Percentiles rank a stretch among this genome's conserved stretches.
Evolutionary conservation across 306 rosid genomes (phyloP).

Genomic region (Cicer chorassanicum): DNA sequence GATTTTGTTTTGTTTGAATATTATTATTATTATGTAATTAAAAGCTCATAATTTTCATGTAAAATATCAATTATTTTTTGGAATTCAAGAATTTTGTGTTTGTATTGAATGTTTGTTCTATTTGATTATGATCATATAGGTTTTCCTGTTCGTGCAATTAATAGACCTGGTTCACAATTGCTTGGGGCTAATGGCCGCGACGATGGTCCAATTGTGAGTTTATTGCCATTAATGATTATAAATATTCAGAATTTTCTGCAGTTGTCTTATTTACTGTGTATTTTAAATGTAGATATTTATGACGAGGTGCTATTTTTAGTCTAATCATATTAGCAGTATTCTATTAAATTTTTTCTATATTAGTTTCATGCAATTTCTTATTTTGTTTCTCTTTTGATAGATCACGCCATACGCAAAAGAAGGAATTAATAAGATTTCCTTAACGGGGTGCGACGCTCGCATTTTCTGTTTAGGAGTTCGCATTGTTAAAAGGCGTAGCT

Average conservation of each 20-base stretch:
- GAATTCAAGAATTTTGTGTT: conserved; percentile 18
- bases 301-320: conserved; percentile 17
- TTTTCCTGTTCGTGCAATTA: conserved; percentile 83
- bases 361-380: conserved; percentile 34
- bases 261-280: not conserved
- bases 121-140: conserved; percentile 53
- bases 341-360: conserved; percentile 19
- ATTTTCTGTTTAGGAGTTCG: conserved; percentile 93
- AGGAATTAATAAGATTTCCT: conserved; percentile 83
- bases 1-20: no score
- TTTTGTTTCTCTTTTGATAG: conserved; percentile 59
- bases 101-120: conserved; percentile 20
- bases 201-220: conserved; percentile 92
- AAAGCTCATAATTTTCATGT: conserved; percentile 12
- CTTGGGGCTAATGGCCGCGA: conserved; percentile 98
- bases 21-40: not conserved
- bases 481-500: conserved; percentile 74
- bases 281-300: conserved; percentile 30
- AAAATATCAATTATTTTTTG: not conserved
- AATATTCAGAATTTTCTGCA: conserved; percentile 11
- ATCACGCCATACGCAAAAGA: conserved; percentile 79
- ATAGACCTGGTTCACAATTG: conserved; percentile 88
- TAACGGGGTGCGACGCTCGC: conserved; percentile 86
- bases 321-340: not conserved
- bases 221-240: conserved; percentile 26